These are phyloP conservation scores for Cadophora gregata DNA, from an alignment of 2,329 filamentous ascomycete species.

Conservation along the genomic window DNA sequence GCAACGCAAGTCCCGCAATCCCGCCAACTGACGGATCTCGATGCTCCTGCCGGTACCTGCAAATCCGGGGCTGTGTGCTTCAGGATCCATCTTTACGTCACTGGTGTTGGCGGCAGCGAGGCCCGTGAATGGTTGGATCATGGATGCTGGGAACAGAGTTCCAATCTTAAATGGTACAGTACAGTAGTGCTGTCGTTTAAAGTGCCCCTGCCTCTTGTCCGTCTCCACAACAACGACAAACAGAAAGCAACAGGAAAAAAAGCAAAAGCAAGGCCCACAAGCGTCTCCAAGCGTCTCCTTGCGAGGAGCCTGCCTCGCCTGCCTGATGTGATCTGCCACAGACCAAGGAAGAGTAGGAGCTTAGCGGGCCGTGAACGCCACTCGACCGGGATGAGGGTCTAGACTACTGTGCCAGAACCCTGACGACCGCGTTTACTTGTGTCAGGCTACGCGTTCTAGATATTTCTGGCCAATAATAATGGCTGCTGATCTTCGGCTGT, in stretches of 20 bases:
- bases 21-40: not conserved
- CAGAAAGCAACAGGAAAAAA: not conserved
- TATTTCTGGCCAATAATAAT: not conserved
- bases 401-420: not conserved
- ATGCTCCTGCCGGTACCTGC: constrained; percentile 8
- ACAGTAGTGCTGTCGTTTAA: not conserved
- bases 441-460: constrained; percentile 4
- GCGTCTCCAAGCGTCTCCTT: not conserved
- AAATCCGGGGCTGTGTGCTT: constrained; percentile 15
- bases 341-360: constrained; percentile 10
- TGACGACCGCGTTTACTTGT: not conserved
- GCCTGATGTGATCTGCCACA: not conserved
- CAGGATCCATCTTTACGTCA: constrained; percentile 19
- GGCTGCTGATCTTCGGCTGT: not conserved
- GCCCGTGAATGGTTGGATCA: constrained; percentile 11
- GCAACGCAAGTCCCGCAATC: not conserved
- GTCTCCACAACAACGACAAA: constrained; percentile 3
- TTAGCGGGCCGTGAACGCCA: constrained; percentile 11
- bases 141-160: not conserved
- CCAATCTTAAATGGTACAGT: not conserved
- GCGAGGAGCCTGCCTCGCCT: not conserved
- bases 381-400: not conserved
- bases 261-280: not conserved
- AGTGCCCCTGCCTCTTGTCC: not conserved
- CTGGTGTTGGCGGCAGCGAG: not conserved